phyloP scores from a whole-genome alignment of 345 rosid genomes.

The Corymbia maculata region DNA sequence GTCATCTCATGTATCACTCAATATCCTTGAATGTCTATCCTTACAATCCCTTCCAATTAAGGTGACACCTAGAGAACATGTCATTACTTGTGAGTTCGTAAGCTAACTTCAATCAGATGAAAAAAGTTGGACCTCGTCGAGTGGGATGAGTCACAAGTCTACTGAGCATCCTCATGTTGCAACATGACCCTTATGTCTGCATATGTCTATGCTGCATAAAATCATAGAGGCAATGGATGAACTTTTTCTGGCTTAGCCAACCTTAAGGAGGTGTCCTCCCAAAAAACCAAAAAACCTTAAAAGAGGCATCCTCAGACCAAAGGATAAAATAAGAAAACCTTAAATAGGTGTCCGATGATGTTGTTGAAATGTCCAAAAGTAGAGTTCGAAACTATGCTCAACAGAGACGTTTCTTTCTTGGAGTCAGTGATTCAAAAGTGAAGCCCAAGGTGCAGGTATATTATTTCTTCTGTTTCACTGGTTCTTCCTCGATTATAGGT shows the following conservation, averaged over 20 bases:
- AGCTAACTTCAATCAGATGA: background rate
- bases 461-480: background rate
- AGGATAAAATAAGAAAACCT: no score
- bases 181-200: background rate
- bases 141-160: background rate
- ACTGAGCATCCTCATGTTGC: background rate
- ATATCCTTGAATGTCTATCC: no score
- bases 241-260: background rate
- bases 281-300: no score
- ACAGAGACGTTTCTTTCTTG: no score
- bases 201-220: background rate
- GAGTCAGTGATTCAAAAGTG: background rate
- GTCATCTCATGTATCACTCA: background rate
- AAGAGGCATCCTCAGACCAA: no score
- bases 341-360: background rate
- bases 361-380: background rate
- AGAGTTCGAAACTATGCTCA: background rate
- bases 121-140: background rate
- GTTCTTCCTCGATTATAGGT: background rate
- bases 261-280: background rate
- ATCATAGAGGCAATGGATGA: background rate
- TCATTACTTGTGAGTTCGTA: background rate
- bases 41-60: background rate
- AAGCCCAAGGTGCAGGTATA: background rate
- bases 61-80: background rate